phyloP scores from a whole-genome alignment of 495 filamentous ascomycete genomes.

The Tricharina praecox region DNA sequence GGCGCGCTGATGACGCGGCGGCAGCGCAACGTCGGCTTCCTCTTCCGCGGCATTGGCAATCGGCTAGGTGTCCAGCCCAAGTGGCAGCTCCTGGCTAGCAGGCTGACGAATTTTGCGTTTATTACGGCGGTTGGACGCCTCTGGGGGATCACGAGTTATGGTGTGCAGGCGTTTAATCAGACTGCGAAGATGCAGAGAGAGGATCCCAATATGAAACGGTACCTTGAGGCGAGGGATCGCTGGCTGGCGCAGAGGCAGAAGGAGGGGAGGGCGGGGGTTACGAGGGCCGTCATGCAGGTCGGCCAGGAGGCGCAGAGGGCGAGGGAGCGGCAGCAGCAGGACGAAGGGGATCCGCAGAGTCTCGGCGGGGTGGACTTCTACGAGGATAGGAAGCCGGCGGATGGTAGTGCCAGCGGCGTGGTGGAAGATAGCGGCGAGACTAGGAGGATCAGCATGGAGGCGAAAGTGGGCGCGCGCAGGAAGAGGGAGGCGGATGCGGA shows the following conservation, averaged over 20 bases:
- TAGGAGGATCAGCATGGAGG: not conserved
- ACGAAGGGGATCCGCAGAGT: conserved; percentile 12
- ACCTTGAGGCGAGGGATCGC: not conserved
- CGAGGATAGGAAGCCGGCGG: not conserved
- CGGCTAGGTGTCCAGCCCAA: not conserved
- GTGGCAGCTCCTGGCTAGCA: not conserved
- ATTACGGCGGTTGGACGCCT: conserved; percentile 3
- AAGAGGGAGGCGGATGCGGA: not conserved
- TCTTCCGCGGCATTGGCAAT: not conserved
- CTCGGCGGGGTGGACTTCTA: conserved; percentile 14
- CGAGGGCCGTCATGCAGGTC: too few relatives aligned
- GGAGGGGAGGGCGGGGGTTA: not conserved
- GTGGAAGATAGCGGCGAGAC: not conserved
- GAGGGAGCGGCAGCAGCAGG: too few relatives aligned
- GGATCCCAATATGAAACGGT: conserved; percentile 11
- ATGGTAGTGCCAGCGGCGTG: not conserved
- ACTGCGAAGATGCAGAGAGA: conserved; percentile 7
- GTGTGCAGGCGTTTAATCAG: conserved; percentile 12
- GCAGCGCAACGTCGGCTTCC: not conserved
- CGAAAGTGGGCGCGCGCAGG: not conserved
- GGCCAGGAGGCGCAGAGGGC: too few relatives aligned
- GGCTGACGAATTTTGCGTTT: not conserved
- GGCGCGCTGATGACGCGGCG: not conserved
- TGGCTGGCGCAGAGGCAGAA: not conserved
- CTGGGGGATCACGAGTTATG: conserved; percentile 15